Evolutionary conservation across 1,139 yeast genomes (phyloP).

Genomic region (Magnusiomyces magnusii): DNA sequence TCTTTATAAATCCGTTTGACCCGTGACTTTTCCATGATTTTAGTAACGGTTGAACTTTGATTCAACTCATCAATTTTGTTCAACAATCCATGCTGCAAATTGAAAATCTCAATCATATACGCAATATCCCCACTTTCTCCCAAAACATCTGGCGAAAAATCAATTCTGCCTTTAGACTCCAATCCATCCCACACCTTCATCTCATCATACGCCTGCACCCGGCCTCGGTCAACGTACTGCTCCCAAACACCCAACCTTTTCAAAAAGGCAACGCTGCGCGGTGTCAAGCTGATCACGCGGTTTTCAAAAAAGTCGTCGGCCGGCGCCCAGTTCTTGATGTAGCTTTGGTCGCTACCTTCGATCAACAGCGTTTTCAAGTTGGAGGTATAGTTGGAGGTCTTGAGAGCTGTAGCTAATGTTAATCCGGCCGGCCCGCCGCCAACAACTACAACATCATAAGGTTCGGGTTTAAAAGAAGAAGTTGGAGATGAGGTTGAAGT

Average conservation of each 20-base stretch:
- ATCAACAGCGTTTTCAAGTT: conserved; percentile 59
- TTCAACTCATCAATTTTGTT: conserved; percentile 48
- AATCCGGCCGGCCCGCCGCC: conserved; percentile 99
- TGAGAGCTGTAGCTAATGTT: conserved; percentile 70
- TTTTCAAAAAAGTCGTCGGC: conserved; percentile 58
- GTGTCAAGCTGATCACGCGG: conserved; percentile 80
- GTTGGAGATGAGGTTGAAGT: neutral
- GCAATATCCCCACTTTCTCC: conserved; percentile 42
- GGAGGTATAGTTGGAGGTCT: conserved; percentile 54
- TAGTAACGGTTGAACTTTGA: conserved; percentile 29
- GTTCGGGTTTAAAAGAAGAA: neutral
- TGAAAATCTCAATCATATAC: conserved; percentile 83
- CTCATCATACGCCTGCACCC: conserved; percentile 73
- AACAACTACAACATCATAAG: conserved; percentile 67
- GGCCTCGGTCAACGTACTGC: conserved; percentile 51
- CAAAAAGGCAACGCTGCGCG: conserved; percentile 62
- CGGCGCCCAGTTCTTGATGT: conserved; percentile 48
- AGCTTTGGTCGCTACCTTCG: conserved; percentile 59
- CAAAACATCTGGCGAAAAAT: conserved; percentile 36
- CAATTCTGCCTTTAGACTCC: conserved; percentile 51
- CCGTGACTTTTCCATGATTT: conserved; percentile 55
- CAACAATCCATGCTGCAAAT: conserved; percentile 67
- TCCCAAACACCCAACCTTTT: conserved; percentile 71
- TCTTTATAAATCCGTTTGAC: conserved; percentile 38
- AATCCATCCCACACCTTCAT: conserved; percentile 85